These are phyloP conservation scores for Capillidium heterosporum DNA, from an alignment of 371 early-diverging fungal species.

Conservation along the genomic window DNA sequence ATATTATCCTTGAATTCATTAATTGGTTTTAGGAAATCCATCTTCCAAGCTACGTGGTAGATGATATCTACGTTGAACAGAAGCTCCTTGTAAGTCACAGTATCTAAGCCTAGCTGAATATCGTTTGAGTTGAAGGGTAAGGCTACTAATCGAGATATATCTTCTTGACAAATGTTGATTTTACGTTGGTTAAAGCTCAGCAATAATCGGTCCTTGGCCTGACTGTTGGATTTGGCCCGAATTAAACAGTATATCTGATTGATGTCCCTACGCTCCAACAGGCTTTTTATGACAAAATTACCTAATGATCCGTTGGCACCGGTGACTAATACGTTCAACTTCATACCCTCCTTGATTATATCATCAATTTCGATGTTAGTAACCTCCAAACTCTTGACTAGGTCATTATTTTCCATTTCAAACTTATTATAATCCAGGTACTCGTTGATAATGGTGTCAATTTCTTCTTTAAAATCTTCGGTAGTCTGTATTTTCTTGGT, in stretches of 20 bases:
- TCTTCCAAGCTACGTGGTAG: slow-evolving; percentile 8
- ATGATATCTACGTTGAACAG: not conserved
- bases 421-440: too few species aligned
- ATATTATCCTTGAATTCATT: not conserved
- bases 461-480: too few species aligned
- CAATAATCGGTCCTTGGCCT: not conserved
- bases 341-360: not conserved
- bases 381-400: not conserved
- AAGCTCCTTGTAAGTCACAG: not conserved
- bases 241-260: not conserved
- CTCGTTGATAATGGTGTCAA: too few species aligned
- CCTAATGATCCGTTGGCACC: slow-evolving; percentile 5
- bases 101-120: slow-evolving; percentile 12
- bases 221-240: not conserved
- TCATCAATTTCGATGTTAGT: not conserved
- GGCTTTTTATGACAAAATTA: not conserved
- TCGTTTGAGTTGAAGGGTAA: slow-evolving; percentile 11
- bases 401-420: not conserved
- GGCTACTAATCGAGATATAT: not conserved
- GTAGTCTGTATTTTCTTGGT: too few species aligned
- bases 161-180: not conserved
- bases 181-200: not conserved
- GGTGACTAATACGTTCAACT: not conserved
- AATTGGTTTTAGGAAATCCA: slow-evolving; percentile 6
- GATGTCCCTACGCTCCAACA: not conserved